Evolutionary conservation across 2,329 filamentous ascomycete genomes (phyloP).

Genomic region (Waltergamsia citrina): DNA sequence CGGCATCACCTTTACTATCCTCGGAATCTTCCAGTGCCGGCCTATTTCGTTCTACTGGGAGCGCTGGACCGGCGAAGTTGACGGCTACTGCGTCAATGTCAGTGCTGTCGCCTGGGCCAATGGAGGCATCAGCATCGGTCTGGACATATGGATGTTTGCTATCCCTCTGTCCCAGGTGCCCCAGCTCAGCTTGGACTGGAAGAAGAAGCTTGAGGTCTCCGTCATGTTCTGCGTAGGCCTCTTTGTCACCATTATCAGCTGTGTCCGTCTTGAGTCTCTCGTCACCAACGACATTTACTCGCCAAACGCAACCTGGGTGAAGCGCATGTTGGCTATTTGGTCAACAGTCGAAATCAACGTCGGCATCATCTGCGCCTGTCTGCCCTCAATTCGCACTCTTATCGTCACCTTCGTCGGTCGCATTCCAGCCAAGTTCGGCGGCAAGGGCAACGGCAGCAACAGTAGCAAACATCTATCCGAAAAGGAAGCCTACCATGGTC

Average conservation of each 20-base stretch:
- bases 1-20: conserved; percentile 30
- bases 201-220: conserved; percentile 35
- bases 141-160: conserved; percentile 42
- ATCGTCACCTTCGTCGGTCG: conserved; percentile 11
- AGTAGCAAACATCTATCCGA: background rate
- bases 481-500: background rate
- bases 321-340: conserved; percentile 23
- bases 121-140: conserved; percentile 39
- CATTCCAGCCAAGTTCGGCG: background rate
- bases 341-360: conserved; percentile 27
- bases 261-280: conserved; percentile 23
- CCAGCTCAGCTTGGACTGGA: conserved; percentile 31
- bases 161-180: conserved; percentile 37
- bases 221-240: conserved; percentile 41
- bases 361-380: conserved; percentile 28
- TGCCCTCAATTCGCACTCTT: conserved; percentile 24
- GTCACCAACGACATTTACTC: conserved; percentile 16
- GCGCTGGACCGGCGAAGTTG: conserved; percentile 35
- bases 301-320: conserved; percentile 22
- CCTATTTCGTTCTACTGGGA: conserved; percentile 44
- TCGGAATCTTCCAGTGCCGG: conserved; percentile 38
- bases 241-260: conserved; percentile 29
- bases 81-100: conserved; percentile 37
- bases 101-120: conserved; percentile 41
- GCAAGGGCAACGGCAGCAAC: background rate